These are phyloP conservation scores for Paraconiothyrium sp. DNA, from an alignment of 2,329 filamentous ascomycete genomes.

Conservation along the genomic window DNA sequence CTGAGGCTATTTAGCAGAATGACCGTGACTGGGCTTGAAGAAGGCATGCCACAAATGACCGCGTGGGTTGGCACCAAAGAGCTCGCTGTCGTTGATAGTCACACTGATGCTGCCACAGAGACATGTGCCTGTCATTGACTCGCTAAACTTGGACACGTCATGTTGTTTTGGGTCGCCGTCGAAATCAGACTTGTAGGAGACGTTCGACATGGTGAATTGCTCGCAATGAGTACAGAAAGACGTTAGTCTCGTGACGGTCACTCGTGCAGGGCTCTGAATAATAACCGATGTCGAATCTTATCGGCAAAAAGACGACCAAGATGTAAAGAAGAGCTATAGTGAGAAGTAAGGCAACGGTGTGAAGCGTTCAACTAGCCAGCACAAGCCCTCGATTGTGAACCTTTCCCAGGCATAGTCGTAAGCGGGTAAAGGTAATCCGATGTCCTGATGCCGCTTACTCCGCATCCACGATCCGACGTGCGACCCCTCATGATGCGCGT, in stretches of 20 bases:
- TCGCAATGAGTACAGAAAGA: background rate
- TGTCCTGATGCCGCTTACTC: background rate
- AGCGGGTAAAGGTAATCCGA: too few relatives aligned
- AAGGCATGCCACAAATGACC: conserved; percentile 45
- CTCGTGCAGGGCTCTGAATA: background rate
- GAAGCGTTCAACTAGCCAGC: background rate
- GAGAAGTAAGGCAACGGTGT: background rate
- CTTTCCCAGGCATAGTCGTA: background rate
- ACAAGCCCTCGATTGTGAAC: background rate
- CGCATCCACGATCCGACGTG: conserved; percentile 2
- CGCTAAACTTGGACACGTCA: conserved; percentile 41
- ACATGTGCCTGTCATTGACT: conserved; percentile 53
- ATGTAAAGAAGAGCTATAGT: background rate
- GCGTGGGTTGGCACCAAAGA: conserved; percentile 49
- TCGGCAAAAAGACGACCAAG: background rate
- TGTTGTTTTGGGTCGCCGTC: conserved; percentile 55
- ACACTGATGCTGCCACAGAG: conserved; percentile 60
- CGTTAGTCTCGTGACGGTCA: background rate
- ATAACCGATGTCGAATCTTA: background rate
- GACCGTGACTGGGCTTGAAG: background rate
- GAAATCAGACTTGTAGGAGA: conserved; percentile 8
- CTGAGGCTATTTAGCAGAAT: conserved; percentile 23
- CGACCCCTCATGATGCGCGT: conserved; percentile 4
- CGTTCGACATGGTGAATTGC: background rate
- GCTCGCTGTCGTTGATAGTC: conserved; percentile 54